Conservation (phyloP, 2,329 filamentous ascomycete genomes). For the Penicillium sp. region DNA sequence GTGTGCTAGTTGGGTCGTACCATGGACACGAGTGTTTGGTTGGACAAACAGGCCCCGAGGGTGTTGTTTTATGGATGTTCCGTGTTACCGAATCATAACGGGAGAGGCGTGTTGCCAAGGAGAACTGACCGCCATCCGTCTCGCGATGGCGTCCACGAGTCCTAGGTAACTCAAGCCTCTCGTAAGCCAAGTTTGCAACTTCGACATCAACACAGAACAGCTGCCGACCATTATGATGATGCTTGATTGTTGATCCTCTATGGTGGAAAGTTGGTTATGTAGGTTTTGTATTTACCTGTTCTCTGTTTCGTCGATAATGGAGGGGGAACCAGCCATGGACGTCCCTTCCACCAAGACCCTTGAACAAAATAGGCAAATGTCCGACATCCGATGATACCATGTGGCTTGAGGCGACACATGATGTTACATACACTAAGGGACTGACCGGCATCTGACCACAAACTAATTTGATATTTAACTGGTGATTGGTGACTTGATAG, state of each 20-base stretch:
- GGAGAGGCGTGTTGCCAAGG: slow-evolving; percentile 5
- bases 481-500: not conserved
- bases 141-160: not conserved
- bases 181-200: not conserved
- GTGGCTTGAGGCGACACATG: slow-evolving; percentile 18
- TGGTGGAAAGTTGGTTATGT: not conserved
- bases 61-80: not conserved
- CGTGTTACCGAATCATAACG: slow-evolving; percentile 1
- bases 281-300: not conserved
- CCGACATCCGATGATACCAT: slow-evolving; percentile 22
- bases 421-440: slow-evolving; percentile 19
- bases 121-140: not conserved
- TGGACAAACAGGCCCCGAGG: not conserved
- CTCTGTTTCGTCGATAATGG: not conserved
- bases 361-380: slow-evolving; percentile 10
- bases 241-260: not conserved
- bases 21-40: not conserved
- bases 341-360: slow-evolving; percentile 3
- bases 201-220: not conserved
- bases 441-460: slow-evolving; percentile 1
- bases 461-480: not conserved
- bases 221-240: not conserved
- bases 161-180: not conserved
- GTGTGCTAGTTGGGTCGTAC: not conserved
- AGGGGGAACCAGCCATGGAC: not conserved